These are phyloP conservation scores for Septoria linicola DNA, from an alignment of 2,329 filamentous ascomycete species.

Conservation along the genomic window DNA sequence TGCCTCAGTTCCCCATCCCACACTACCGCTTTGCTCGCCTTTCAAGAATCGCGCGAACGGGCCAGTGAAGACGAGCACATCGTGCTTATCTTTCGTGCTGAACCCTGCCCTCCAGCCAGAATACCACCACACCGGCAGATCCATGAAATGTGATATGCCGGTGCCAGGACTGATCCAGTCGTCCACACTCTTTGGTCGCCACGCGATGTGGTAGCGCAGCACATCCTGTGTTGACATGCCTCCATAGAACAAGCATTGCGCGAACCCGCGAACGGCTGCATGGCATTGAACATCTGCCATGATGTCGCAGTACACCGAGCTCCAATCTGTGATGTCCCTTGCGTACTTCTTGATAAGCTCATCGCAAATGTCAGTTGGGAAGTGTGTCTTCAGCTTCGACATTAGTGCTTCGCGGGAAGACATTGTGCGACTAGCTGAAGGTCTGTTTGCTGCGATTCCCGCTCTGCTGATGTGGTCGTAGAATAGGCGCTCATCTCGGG, in stretches of 20 bases:
- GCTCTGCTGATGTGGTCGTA: conserved; percentile 14
- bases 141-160: conserved; percentile 18
- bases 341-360: conserved; percentile 20
- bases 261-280: conserved; percentile 20
- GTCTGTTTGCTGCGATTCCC: conserved; percentile 5
- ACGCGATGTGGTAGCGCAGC: conserved; percentile 23
- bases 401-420: conserved; percentile 16
- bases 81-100: conserved; percentile 21
- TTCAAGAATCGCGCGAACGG: conserved; percentile 22
- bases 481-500: conserved; percentile 14
- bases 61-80: conserved; percentile 18
- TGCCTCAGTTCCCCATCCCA: conserved; percentile 21
- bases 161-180: conserved; percentile 13
- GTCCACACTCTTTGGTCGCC: conserved; percentile 15
- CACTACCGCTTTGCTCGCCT: conserved; percentile 12
- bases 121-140: conserved; percentile 23
- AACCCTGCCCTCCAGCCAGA: conserved; percentile 23
- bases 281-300: conserved; percentile 26
- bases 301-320: conserved; percentile 22
- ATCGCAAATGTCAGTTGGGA: conserved; percentile 18
- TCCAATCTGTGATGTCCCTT: conserved; percentile 21
- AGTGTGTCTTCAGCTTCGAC: conserved; percentile 14
- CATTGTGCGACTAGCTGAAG: conserved; percentile 2
- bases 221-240: conserved; percentile 25
- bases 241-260: conserved; percentile 20